phyloP scores from a whole-genome alignment of 371 early-diverging fungal species.

The Actinomucor elegans region DNA sequence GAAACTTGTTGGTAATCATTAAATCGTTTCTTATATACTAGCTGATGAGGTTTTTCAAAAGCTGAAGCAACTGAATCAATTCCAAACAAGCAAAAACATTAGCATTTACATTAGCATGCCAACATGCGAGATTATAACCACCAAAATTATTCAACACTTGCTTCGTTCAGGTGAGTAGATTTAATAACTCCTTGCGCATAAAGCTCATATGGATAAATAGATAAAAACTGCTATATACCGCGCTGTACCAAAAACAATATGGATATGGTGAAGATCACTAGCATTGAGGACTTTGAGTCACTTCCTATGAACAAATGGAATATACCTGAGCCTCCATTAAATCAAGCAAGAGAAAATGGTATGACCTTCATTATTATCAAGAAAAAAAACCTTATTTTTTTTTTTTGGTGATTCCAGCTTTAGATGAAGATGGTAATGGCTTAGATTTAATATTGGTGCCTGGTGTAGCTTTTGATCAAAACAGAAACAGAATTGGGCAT shows the following conservation, averaged over 20 bases:
- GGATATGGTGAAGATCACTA: slow-evolving; percentile 70
- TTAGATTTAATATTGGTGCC: slow-evolving; percentile 69
- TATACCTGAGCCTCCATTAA: slow-evolving; percentile 64
- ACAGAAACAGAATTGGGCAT: slow-evolving; percentile 66
- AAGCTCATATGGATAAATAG: slow-evolving; percentile 24
- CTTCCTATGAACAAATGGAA: slow-evolving; percentile 68
- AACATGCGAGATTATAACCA: slow-evolving; percentile 58
- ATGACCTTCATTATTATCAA: neutral
- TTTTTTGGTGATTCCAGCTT: slow-evolving; percentile 35
- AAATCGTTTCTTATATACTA: slow-evolving; percentile 14
- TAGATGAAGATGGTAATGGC: slow-evolving; percentile 54
- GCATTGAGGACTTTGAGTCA: slow-evolving; percentile 57
- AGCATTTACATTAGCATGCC: slow-evolving; percentile 72
- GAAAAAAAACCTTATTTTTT: neutral
- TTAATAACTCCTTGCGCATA: neutral
- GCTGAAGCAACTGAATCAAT: slow-evolving; percentile 45
- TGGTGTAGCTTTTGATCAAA: slow-evolving; percentile 67
- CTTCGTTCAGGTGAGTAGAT: slow-evolving; percentile 31
- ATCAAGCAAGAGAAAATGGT: slow-evolving; percentile 60
- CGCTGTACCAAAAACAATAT: slow-evolving; percentile 60
- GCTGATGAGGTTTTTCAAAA: slow-evolving; percentile 51
- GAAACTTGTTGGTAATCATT: too few relatives aligned
- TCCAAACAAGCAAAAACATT: slow-evolving; percentile 48
- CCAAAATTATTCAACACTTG: slow-evolving; percentile 51
- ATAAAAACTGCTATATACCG: slow-evolving; percentile 67